Evolutionary conservation across 768 basidiomycete genomes (phyloP).

Genomic region (Tricholoma saponaceum): DNA sequence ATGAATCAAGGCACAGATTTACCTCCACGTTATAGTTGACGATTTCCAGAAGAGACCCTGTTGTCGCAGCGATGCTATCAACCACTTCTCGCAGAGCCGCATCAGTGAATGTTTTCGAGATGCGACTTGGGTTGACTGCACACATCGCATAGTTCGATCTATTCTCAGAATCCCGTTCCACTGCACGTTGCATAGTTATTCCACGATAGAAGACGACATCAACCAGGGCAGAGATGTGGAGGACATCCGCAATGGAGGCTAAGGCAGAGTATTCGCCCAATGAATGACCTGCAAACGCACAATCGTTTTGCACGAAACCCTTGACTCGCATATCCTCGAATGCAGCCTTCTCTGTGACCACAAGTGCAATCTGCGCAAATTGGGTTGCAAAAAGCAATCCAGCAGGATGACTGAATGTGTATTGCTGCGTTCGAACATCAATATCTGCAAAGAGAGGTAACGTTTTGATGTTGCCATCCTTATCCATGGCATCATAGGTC

Average conservation of each 20-base stretch:
- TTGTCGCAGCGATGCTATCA: conserved; percentile 76
- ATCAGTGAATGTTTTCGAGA: conserved; percentile 92
- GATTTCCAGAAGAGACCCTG: conserved; percentile 87
- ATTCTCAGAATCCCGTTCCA: conserved; percentile 90
- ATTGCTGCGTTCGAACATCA: conserved; percentile 88
- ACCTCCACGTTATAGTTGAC: conserved; percentile 97
- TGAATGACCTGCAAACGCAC: conserved; percentile 96
- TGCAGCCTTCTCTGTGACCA: conserved; percentile 96
- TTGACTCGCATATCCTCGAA: conserved; percentile 98
- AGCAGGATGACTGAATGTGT: conserved; percentile 96
- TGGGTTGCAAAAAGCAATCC: conserved; percentile 97
- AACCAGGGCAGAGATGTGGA: conserved; percentile 91
- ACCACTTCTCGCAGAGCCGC: conserved; percentile 96
- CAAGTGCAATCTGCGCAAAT: conserved; percentile 97
- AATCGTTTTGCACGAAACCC: conserved; percentile 88
- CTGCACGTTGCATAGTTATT: conserved; percentile 99
- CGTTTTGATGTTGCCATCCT: conserved; percentile 93
- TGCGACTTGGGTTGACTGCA: conserved; percentile 96
- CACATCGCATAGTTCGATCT: conserved; percentile 99
- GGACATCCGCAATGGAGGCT: conserved; percentile 95
- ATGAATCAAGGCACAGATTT: conserved; percentile 11
- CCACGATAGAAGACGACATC: conserved; percentile 99
- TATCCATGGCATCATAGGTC: conserved; percentile 96
- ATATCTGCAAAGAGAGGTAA: conserved; percentile 96
- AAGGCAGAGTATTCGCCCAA: conserved; percentile 98